Conservation (phyloP, 306 rosid species). For the Prunus salicina region DNA sequence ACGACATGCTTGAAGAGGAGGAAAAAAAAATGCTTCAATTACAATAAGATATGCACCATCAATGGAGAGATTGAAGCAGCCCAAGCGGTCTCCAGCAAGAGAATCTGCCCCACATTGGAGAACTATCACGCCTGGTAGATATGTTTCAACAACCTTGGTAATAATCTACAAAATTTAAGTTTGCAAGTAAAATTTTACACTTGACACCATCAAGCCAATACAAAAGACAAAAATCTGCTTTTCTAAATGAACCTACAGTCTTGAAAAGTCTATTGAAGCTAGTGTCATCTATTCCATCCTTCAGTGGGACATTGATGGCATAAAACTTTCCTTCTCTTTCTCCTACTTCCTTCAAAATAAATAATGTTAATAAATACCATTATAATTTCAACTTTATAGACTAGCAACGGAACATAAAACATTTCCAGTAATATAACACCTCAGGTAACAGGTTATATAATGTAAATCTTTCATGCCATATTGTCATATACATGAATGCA, state of each 20-base stretch:
- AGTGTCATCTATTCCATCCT: constrained; percentile 95
- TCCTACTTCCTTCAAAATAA: constrained; percentile 90
- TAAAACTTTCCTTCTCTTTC: constrained; percentile 95
- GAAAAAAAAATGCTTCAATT: constrained; percentile 26
- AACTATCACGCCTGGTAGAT: constrained; percentile 90
- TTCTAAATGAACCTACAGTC: constrained; percentile 60
- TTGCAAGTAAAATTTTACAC: constrained; percentile 12
- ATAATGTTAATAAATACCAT: constrained; percentile 42
- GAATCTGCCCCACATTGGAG: constrained; percentile 99
- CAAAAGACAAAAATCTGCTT: constrained; percentile 9
- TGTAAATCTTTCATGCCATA: neutral
- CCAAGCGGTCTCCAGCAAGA: constrained; percentile 97
- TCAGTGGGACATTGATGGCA: constrained; percentile 96
- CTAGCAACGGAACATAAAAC: neutral
- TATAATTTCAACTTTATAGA: constrained; percentile 15
- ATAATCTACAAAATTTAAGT: constrained; percentile 59
- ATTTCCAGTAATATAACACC: neutral
- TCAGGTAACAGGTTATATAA: constrained; percentile 5
- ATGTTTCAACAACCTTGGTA: constrained; percentile 95
- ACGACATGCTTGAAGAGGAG: neutral
- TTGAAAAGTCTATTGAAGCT: constrained; percentile 96
- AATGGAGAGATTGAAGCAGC: constrained; percentile 99
- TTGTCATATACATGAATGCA: neutral
- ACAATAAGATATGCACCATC: constrained; percentile 80
- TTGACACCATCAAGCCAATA: constrained; percentile 22